A percentile compares a stretch with the other conserved stretches of the same genome.
Conservation (phyloP, 1,284 basidiomycete species). For the Pulchroboletus neoregius region DNA sequence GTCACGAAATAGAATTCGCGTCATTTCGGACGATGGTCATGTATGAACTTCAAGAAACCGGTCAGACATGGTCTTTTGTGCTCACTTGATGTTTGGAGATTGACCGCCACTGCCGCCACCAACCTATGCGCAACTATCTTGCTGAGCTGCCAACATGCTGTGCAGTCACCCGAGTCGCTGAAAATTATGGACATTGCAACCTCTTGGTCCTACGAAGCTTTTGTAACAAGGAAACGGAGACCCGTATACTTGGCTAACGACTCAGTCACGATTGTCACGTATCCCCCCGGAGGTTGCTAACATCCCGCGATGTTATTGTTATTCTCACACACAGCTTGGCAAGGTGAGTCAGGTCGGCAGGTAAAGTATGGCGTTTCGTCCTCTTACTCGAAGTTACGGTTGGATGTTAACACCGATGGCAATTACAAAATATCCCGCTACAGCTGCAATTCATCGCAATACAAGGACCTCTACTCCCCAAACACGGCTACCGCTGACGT, state of each 20-base stretch:
- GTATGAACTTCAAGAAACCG: neutral
- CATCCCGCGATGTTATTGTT: slow-evolving; percentile 10
- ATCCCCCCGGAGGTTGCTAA: slow-evolving; percentile 15
- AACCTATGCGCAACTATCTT: neutral
- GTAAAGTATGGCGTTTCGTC: slow-evolving; percentile 28
- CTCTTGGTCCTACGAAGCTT: neutral
- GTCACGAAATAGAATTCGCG: neutral
- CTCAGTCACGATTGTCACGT: slow-evolving; percentile 2
- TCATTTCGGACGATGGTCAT: neutral
- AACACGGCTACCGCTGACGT: slow-evolving; percentile 17
- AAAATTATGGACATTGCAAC: neutral
- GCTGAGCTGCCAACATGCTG: slow-evolving; percentile 9
- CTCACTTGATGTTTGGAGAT: neutral
- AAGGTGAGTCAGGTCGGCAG: slow-evolving; percentile 30
- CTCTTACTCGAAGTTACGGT: slow-evolving; percentile 19
- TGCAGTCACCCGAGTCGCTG: slow-evolving; percentile 5
- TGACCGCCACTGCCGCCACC: slow-evolving; percentile 2
- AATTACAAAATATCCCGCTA: slow-evolving; percentile 17
- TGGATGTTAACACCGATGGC: slow-evolving; percentile 21
- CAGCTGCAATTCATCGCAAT: slow-evolving; percentile 16
- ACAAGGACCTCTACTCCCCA: slow-evolving; percentile 13
- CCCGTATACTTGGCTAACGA: neutral
- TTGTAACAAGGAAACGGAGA: neutral
- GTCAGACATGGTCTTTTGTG: neutral
- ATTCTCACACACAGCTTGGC: slow-evolving; percentile 36